Base-by-base conservation (phyloP, 805 yeast genomes). In the Huiozyma naganishii region DNA sequence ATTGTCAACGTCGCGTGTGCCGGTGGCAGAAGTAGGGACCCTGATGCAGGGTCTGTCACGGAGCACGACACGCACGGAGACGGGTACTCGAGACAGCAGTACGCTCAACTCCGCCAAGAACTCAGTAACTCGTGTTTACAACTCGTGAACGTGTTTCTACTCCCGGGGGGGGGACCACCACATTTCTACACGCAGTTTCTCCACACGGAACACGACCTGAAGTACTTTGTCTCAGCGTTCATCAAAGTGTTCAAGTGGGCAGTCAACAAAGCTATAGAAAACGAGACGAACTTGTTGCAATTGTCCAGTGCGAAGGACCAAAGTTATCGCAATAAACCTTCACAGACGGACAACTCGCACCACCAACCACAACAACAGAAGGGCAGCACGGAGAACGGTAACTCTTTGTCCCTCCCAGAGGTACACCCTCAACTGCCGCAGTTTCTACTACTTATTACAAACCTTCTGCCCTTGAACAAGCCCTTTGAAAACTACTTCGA, bases 401-500 rank as follows among this genome's bases (percentile, higher is more conserved):
- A 46, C 52, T n/a, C 28, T 43, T 27, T 44, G 41, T 17, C 45
- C 42, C 38, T 69, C 46, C 64, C 76, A 38, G 48, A 62, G 48
- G 41, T 69, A 45, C 61, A 73, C 5, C 53, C 70, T 13, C 69
- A 88, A 80, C 59, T 77, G 2, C 64, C 70, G 4, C 89, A 82
- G 54, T 56, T 74, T n/a, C 61, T 77, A 6, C 70, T 82, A 57
- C 57, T 89, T 7, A 51, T 83, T 11, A 85, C 95, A 84, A 95
- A 84, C 53, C 63, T 87, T 37, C 63, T 76, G 32, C 90, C 85
- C 55, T 79, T 87, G 52, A 90, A 90, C 62, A 69, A 68, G 46
- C 62, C 61, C 40, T 79, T 82, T 53, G 70, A 71, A 45, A 54
- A 57, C 12, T 64, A 69, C 41, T 62, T 77, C 29, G 61, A 71